These are phyloP conservation scores for Lachnellula occidentalis DNA, from an alignment of 2,329 filamentous ascomycete genomes.

Conservation along the genomic window DNA sequence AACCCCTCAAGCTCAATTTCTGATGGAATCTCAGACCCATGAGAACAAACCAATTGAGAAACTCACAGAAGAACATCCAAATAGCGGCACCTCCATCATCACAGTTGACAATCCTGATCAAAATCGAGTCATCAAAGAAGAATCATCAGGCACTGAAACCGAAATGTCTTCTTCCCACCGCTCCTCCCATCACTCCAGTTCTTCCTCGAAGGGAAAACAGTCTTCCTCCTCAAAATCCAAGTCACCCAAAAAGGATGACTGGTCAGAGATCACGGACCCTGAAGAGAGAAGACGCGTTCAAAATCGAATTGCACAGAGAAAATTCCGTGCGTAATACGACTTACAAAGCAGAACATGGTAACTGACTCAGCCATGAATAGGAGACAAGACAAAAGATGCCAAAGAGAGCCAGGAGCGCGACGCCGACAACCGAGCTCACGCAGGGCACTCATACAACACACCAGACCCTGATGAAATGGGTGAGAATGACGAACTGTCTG, in stretches of 20 bases:
- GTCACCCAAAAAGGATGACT: slow-evolving; percentile 49
- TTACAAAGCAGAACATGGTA: not conserved
- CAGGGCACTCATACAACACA: slow-evolving; percentile 58
- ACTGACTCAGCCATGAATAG: slow-evolving; percentile 35
- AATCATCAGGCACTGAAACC: slow-evolving; percentile 23
- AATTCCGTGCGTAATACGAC: slow-evolving; percentile 56
- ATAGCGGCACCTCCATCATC: slow-evolving; percentile 18
- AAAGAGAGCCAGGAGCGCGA: slow-evolving; percentile 62
- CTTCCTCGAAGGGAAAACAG: slow-evolving; percentile 21
- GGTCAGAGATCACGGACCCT: slow-evolving; percentile 64
- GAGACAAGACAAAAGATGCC: slow-evolving; percentile 64
- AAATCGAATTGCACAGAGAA: slow-evolving; percentile 70
- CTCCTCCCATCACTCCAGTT: slow-evolving; percentile 22
- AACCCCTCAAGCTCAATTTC: slow-evolving; percentile 11
- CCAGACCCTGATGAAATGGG: slow-evolving; percentile 53
- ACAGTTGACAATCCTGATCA: slow-evolving; percentile 24
- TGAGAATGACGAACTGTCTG: slow-evolving; percentile 50
- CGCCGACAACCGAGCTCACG: slow-evolving; percentile 56
- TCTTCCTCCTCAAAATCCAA: slow-evolving; percentile 35
- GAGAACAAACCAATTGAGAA: slow-evolving; percentile 15
- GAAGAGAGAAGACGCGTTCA: slow-evolving; percentile 69
- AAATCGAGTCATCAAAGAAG: slow-evolving; percentile 15
- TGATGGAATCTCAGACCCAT: slow-evolving; percentile 20
- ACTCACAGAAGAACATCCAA: slow-evolving; percentile 6
- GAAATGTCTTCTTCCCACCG: slow-evolving; percentile 29